Evolutionary conservation across 2,329 filamentous ascomycete species (phyloP).

Genomic region (Pseudocercospora vitis): DNA sequence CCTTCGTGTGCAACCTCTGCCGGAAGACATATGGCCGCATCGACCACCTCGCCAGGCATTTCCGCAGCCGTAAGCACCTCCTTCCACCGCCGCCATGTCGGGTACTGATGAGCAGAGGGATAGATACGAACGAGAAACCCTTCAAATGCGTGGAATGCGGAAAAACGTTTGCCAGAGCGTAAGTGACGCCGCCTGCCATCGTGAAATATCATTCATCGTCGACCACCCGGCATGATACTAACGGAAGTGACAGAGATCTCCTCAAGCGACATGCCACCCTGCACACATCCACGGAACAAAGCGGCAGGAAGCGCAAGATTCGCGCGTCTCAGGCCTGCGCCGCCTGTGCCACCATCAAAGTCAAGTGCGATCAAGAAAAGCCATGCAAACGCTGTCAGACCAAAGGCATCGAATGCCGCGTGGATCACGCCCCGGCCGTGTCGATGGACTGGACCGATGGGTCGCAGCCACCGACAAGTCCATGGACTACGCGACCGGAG

Average conservation of each 20-base stretch:
- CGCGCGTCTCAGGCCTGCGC: slow-evolving; percentile 25
- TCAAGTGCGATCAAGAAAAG: slow-evolving; percentile 28
- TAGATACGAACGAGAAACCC: slow-evolving; percentile 28
- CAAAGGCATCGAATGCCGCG: slow-evolving; percentile 25
- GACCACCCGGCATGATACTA: background rate
- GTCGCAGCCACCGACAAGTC: slow-evolving; percentile 8
- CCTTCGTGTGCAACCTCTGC: slow-evolving; percentile 27
- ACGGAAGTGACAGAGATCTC: slow-evolving; percentile 16
- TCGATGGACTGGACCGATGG: slow-evolving; percentile 1
- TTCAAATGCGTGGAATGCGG: slow-evolving; percentile 24
- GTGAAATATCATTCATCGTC: background rate
- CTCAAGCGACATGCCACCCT: slow-evolving; percentile 26
- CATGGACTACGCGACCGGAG: slow-evolving; percentile 13
- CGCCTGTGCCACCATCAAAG: slow-evolving; percentile 26
- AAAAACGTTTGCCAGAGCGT: slow-evolving; percentile 28
- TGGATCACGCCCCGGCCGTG: slow-evolving; percentile 14
- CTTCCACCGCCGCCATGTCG: too few relatives aligned
- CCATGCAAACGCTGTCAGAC: slow-evolving; percentile 25
- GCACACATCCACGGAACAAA: slow-evolving; percentile 22
- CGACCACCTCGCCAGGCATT: slow-evolving; percentile 26
- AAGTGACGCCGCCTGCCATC: slow-evolving; percentile 5
- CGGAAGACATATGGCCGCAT: slow-evolving; percentile 27
- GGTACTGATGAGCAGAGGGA: slow-evolving; percentile 10
- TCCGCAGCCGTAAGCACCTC: slow-evolving; percentile 27
- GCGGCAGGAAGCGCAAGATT: slow-evolving; percentile 27